phyloP scores from a whole-genome alignment of 23 red algal species.

The Gracilaria gracilis region DNA sequence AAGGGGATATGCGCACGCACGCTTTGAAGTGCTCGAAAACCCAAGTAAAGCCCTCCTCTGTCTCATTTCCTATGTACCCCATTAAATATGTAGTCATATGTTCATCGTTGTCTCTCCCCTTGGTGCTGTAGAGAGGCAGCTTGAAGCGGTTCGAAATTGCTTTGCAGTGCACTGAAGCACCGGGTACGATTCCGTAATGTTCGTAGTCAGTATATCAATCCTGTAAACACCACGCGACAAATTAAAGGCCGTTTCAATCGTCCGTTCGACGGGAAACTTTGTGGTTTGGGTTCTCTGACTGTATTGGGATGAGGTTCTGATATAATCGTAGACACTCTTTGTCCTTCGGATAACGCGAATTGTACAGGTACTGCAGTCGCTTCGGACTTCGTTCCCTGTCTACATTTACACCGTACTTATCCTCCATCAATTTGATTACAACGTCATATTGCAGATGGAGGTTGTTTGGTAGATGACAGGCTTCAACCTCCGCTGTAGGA shows the following conservation, averaged over 20 bases:
- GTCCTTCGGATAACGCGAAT: not conserved
- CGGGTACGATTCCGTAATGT: not conserved
- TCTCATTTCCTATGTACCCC: not conserved
- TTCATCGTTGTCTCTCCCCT: constrained; percentile 1
- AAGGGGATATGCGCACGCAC: not conserved
- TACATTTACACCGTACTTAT: not conserved
- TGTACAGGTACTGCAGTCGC: not conserved
- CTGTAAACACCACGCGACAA: not conserved
- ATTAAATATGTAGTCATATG: not conserved
- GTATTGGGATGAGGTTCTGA: not conserved
- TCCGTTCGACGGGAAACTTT: not conserved
- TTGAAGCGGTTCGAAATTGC: not conserved
- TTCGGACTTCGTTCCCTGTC: not conserved
- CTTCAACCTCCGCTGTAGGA: not conserved
- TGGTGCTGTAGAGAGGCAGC: not conserved
- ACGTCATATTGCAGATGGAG: not conserved
- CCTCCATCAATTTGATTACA: not conserved
- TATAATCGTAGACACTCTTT: not conserved
- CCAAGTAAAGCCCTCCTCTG: not conserved
- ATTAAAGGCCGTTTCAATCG: not conserved
- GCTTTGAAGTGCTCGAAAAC: not conserved
- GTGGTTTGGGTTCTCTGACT: not conserved
- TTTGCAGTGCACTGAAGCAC: not conserved
- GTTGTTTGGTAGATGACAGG: not conserved
- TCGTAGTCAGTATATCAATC: constrained; percentile 13